Evolutionary conservation across 805 yeast genomes (phyloP).

Genomic region (Candida alai): DNA sequence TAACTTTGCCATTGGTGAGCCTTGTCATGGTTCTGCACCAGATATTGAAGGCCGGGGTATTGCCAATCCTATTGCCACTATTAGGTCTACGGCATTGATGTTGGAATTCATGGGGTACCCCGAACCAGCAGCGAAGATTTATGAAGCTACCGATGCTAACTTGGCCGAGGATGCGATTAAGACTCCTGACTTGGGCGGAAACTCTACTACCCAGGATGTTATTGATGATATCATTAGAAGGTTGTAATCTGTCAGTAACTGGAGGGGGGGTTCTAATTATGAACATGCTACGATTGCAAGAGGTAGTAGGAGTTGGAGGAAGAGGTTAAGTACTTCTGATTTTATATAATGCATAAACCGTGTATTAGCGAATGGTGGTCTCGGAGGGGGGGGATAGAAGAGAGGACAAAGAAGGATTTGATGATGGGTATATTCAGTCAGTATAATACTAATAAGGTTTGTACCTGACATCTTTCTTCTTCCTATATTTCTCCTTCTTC

Average conservation of each 20-base stretch:
- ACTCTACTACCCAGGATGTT: slow-evolving; percentile 81
- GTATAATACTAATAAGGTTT: slow-evolving; percentile 56
- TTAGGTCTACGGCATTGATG: slow-evolving; percentile 94
- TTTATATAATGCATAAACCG: too few species aligned
- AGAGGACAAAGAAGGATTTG: too few species aligned
- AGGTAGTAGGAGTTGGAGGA: neutral
- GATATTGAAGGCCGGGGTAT: slow-evolving; percentile 95
- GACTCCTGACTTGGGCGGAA: slow-evolving; percentile 97
- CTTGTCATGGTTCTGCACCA: slow-evolving; percentile 99
- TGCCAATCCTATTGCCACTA: slow-evolving; percentile 96
- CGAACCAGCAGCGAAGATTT: slow-evolving; percentile 86
- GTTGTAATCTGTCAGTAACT: slow-evolving; percentile 27
- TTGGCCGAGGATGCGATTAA: slow-evolving; percentile 70
- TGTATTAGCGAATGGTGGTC: too few species aligned
- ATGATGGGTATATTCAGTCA: slow-evolving; percentile 2
- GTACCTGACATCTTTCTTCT: slow-evolving; percentile 43
- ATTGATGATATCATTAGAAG: slow-evolving; percentile 71
- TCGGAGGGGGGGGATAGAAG: neutral
- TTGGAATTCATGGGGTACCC: slow-evolving; percentile 93
- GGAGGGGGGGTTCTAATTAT: slow-evolving; percentile 1
- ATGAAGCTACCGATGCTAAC: slow-evolving; percentile 92
- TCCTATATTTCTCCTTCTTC: slow-evolving; percentile 27
- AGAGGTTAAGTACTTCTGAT: too few species aligned
- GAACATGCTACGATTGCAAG: neutral
- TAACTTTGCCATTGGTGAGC: slow-evolving; percentile 94